Evolutionary conservation across 768 basidiomycete genomes (phyloP).

Genomic region (Agrocybe chaxingu): DNA sequence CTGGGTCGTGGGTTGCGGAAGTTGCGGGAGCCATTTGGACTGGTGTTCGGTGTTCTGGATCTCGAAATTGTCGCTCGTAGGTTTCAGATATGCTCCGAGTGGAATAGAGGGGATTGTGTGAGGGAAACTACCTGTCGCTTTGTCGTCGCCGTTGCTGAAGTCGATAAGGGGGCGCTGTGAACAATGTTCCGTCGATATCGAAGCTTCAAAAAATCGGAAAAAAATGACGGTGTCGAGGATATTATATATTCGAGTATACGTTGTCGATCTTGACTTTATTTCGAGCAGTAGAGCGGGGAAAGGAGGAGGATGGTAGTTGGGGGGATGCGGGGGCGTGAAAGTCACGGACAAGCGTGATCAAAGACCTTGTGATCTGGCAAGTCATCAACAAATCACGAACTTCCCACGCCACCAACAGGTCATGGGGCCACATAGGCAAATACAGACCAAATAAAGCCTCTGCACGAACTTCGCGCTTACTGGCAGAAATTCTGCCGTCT

Average conservation of each 20-base stretch:
- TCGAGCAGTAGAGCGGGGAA: conserved; percentile 3
- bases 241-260: not conserved
- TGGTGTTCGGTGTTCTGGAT: not conserved
- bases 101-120: too few species aligned
- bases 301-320: conserved; percentile 19
- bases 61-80: not conserved
- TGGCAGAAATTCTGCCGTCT: too few species aligned
- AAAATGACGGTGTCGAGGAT: not conserved
- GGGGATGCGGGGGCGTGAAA: conserved; percentile 35
- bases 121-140: not conserved
- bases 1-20: conserved; percentile 35
- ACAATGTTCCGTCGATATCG: not conserved
- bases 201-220: not conserved
- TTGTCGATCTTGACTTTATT: not conserved
- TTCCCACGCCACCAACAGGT: too few species aligned
- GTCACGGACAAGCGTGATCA: conserved; percentile 22
- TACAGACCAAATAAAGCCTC: too few species aligned
- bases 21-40: conserved; percentile 32
- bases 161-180: not conserved
- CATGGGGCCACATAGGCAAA: too few species aligned
- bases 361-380: too few species aligned
- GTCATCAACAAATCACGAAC: too few species aligned
- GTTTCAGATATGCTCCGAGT: not conserved
- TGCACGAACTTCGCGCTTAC: too few species aligned
- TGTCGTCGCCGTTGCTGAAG: not conserved